These are phyloP conservation scores for Phytophthora pluvialis DNA, from an alignment of 352 stramenopile genomes.

Conservation along the genomic window DNA sequence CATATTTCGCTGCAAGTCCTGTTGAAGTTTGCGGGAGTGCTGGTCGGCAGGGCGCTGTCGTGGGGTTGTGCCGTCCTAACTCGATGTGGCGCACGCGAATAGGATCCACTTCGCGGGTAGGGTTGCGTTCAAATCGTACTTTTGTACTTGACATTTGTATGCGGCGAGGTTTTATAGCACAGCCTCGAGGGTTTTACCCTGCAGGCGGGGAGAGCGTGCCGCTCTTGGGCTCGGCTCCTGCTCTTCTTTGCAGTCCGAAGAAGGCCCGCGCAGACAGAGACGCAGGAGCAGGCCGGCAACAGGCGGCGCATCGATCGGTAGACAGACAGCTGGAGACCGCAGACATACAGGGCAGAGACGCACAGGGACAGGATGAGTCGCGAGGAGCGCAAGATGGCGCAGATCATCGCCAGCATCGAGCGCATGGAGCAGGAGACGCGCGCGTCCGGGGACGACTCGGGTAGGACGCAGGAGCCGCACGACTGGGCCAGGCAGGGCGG, in stretches of 20 bases:
- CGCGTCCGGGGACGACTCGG: slow-evolving; percentile 22
- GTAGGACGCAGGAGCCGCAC: slow-evolving; percentile 25
- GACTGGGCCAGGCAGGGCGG: slow-evolving; percentile 32
- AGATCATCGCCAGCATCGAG: slow-evolving; percentile 83
- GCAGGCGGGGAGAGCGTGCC: slow-evolving; percentile 5
- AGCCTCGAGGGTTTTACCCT: slow-evolving; percentile 26
- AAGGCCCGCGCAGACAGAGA: slow-evolving; percentile 30
- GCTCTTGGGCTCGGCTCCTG: slow-evolving; percentile 14
- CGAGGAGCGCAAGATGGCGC: slow-evolving; percentile 81
- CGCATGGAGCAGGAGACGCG: slow-evolving; percentile 71
- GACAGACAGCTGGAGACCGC: slow-evolving; percentile 6
- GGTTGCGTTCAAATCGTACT: slow-evolving; percentile 17
- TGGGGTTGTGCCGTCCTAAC: slow-evolving; percentile 18
- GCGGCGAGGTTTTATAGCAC: slow-evolving; percentile 23
- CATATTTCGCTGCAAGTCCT: too few relatives aligned
- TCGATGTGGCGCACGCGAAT: slow-evolving; percentile 24
- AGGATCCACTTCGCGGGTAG: slow-evolving; percentile 20
- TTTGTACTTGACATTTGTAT: slow-evolving; percentile 30
- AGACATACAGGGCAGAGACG: background rate
- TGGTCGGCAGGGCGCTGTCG: slow-evolving; percentile 18
- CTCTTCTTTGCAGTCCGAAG: slow-evolving; percentile 33
- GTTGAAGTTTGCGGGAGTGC: slow-evolving; percentile 24
- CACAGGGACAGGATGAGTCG: slow-evolving; percentile 58
- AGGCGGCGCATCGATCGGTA: slow-evolving; percentile 12
- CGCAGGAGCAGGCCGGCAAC: slow-evolving; percentile 4